Base-by-base conservation (phyloP, 192 early-diverging fungal genomes). In the Diversispora epigaea region DNA sequence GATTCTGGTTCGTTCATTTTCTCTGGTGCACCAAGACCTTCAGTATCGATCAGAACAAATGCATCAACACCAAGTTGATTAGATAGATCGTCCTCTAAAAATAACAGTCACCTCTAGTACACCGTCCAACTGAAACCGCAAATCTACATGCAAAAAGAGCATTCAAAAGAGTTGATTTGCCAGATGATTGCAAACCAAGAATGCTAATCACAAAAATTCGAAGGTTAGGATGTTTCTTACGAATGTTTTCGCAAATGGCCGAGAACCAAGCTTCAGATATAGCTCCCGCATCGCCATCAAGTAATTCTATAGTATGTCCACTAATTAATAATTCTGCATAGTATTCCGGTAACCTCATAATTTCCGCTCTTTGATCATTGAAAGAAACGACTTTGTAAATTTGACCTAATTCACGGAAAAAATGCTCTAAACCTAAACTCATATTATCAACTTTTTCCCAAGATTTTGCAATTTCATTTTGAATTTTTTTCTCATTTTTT, bases 251-350 rank as follows among this genome's bases (percentile, higher is more conserved):
- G 21, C 73, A 75, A 63, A 75, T 75, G 5, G 73, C 73, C 4
- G 73, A 62, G 40, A 75, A 56, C 73, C 73, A 75, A 75, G 73
- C 61, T 50, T 65, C 73, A 22, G 73, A 54, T 47, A 75, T 75
- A 63, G 7, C 49, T 43, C 73, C 46, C 14, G 73, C 60, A 49
- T 75, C 73, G 19, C 73, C 73, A 75, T 75, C 44, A 65, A 75
- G 73, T 41, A 75, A 66, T 62, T 75, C 73, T 41, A 75, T 75
- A 15, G 73, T 44, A 46, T 75, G 61, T 25, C 61, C 73, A 49
- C 73, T n/a, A n/a, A n/a, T n/a, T n/a, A n/a, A n/a, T n/a, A n/a
- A n/a, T n/a, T n/a, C n/a, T n/a, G n/a, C n/a, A 39, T 65, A 75
- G 54, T 19, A 17, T 65, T 75, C 58, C 19, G 73, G 61, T 14